phyloP scores from a whole-genome alignment of 352 stramenopile species.

The Globisporangium paroecandrum region DNA sequence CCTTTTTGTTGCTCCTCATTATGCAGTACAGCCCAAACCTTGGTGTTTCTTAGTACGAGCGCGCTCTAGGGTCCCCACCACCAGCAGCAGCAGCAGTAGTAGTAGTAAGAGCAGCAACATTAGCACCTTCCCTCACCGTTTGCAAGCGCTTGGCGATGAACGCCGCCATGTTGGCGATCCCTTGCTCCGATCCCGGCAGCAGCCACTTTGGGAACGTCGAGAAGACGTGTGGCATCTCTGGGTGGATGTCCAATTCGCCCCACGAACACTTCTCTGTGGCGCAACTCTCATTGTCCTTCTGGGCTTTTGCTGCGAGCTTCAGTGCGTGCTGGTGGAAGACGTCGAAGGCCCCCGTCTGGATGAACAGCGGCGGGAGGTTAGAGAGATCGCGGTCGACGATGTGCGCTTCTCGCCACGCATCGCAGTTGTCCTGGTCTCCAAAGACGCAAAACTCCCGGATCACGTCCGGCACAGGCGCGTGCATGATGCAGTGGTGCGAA shows the following conservation, averaged over 20 bases:
- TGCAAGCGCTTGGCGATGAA: slow-evolving; percentile 19
- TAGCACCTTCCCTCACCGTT: background rate
- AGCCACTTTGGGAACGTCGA: slow-evolving; percentile 17
- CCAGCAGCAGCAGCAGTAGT: background rate
- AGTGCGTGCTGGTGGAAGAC: slow-evolving; percentile 41
- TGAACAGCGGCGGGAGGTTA: slow-evolving; percentile 37
- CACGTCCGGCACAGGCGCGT: slow-evolving; percentile 31
- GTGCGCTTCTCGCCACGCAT: slow-evolving; percentile 33
- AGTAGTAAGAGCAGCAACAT: no score
- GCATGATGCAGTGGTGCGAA: slow-evolving; percentile 48
- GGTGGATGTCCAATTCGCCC: slow-evolving; percentile 29
- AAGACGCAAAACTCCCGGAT: slow-evolving; percentile 32
- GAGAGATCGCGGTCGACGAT: slow-evolving; percentile 40
- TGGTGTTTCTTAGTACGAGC: background rate
- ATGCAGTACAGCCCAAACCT: background rate
- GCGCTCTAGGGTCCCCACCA: background rate
- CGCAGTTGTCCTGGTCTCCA: background rate
- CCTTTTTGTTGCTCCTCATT: background rate
- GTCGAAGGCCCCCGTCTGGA: slow-evolving; percentile 47
- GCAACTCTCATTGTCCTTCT: slow-evolving; percentile 14
- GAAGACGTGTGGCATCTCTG: slow-evolving; percentile 29
- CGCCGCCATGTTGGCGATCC: slow-evolving; percentile 17
- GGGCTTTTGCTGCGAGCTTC: slow-evolving; percentile 30
- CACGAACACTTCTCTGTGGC: slow-evolving; percentile 5
- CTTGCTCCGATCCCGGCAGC: slow-evolving; percentile 15